Conservation (phyloP, 257 asterid species). For the Nicotiana noctiflora region DNA sequence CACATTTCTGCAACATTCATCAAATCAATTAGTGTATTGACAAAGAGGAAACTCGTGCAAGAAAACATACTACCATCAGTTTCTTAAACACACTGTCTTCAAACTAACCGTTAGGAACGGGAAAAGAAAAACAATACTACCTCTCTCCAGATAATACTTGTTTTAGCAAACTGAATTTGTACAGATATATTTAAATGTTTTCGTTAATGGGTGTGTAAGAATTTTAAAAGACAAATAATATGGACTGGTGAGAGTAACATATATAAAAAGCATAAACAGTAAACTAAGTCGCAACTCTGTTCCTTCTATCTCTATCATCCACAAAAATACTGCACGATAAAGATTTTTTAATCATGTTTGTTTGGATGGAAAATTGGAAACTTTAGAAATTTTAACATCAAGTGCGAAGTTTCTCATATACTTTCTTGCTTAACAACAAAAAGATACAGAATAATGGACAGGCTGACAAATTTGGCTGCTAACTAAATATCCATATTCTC, state of each 20-base stretch:
- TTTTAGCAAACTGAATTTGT: neutral
- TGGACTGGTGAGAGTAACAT: no score
- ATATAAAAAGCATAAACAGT: no score
- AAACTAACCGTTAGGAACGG: neutral
- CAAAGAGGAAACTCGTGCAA: neutral
- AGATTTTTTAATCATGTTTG: no score
- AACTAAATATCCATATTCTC: neutral
- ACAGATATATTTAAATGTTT: no score
- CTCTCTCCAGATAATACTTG: neutral
- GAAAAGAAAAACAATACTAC: neutral
- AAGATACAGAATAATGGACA: neutral
- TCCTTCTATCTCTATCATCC: no score
- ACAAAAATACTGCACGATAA: no score
- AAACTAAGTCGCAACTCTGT: no score
- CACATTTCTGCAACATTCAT: slow-evolving; percentile 55
- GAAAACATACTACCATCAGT: neutral
- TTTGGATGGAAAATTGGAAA: no score
- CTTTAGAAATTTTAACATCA: no score
- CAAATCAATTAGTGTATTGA: neutral
- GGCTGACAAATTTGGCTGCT: neutral
- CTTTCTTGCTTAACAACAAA: neutral
- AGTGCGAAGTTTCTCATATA: neutral
- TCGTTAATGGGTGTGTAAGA: no score
- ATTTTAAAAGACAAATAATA: no score
- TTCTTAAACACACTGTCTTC: neutral